Conservation (phyloP, 768 basidiomycete genomes). For the Hygrophoropsis aurantiaca region DNA sequence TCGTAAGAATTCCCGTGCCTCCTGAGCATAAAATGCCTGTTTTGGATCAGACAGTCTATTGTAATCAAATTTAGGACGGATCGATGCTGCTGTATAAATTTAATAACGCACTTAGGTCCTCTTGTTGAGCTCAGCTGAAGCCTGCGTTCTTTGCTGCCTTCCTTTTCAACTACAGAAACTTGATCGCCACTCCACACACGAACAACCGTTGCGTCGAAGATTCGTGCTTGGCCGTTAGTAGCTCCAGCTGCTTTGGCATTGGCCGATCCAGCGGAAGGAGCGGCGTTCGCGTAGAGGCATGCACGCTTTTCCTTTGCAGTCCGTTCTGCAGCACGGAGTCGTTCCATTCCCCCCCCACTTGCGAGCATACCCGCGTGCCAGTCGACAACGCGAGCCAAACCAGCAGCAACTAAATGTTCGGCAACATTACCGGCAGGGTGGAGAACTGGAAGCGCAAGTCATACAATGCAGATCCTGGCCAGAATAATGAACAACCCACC, state of each 20-base stretch:
- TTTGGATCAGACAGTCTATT: conserved; percentile 79
- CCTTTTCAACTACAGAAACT: conserved; percentile 76
- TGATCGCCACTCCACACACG: conserved; percentile 94
- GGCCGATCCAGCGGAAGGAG: conserved; percentile 32
- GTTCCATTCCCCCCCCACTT: conserved; percentile 80
- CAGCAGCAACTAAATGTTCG: conserved; percentile 79
- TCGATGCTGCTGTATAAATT: background rate
- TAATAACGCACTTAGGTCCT: conserved; percentile 66
- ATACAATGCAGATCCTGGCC: background rate
- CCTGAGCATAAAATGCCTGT: conserved; percentile 84
- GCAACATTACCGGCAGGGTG: conserved; percentile 96
- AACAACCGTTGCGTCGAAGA: conserved; percentile 80
- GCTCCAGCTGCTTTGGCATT: conserved; percentile 48
- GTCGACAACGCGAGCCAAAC: conserved; percentile 89
- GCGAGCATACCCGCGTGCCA: conserved; percentile 98
- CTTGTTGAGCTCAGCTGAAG: conserved; percentile 87
- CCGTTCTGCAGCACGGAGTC: conserved; percentile 81
- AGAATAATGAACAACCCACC: conserved; percentile 40
- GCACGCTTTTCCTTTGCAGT: conserved; percentile 72
- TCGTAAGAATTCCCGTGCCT: conserved; percentile 90
- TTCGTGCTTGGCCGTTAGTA: conserved; percentile 42
- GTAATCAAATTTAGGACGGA: conserved; percentile 5
- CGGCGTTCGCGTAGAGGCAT: conserved; percentile 64
- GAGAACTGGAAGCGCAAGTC: conserved; percentile 46
- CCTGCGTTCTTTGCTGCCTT: conserved; percentile 71